Percentiles rank a stretch among this genome's conserved stretches.
Conservation (phyloP, 2,329 filamentous ascomycete genomes). For the Microcyclospora tardicrescens region DNA sequence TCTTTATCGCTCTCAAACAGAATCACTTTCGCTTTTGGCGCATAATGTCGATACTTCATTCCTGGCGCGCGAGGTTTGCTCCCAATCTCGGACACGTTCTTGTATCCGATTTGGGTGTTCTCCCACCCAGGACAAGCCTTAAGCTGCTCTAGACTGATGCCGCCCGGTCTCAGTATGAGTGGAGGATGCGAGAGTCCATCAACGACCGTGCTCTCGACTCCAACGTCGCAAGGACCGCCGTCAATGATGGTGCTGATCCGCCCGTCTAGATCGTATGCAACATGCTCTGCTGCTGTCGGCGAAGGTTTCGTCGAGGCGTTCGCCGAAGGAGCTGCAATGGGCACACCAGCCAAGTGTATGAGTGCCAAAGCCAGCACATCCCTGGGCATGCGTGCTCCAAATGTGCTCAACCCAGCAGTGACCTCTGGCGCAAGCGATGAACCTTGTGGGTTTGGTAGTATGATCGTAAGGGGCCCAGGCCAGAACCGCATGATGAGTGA, state of each 20-base stretch:
- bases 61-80: constrained; percentile 70
- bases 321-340: constrained; percentile 81
- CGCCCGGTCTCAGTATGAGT: constrained; percentile 71
- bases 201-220: constrained; percentile 93
- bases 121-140: constrained; percentile 69
- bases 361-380: constrained; percentile 74
- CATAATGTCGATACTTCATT: constrained; percentile 99
- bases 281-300: constrained; percentile 81
- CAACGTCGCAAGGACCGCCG: constrained; percentile 73
- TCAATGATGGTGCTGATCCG: constrained; percentile 80
- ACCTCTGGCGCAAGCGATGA: constrained; percentile 78
- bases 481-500: constrained; percentile 73
- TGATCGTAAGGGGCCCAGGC: constrained; percentile 86
- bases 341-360: constrained; percentile 64
- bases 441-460: constrained; percentile 60
- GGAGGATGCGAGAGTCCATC: constrained; percentile 77
- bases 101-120: constrained; percentile 61
- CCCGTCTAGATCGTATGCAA: constrained; percentile 69
- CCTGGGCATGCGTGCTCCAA: constrained; percentile 81
- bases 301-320: constrained; percentile 91
- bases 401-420: constrained; percentile 70
- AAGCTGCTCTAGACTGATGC: constrained; percentile 70
- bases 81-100: constrained; percentile 55
- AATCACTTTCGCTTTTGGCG: constrained; percentile 66
- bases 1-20: constrained; percentile 48